These are phyloP conservation scores for Aspergillus sp. DNA, from an alignment of 2,329 filamentous ascomycete genomes.

Conservation along the genomic window DNA sequence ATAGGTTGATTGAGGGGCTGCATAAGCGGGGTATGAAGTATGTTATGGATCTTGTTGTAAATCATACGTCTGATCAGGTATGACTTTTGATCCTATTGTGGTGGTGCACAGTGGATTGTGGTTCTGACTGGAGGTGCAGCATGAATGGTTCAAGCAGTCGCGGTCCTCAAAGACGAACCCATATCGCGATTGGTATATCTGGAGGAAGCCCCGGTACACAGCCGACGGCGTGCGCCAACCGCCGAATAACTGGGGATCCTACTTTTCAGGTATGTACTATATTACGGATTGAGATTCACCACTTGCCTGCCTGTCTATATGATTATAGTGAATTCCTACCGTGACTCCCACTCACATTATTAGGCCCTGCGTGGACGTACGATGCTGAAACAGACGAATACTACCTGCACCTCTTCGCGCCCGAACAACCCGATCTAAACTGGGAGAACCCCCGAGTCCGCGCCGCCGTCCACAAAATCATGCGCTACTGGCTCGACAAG, in stretches of 20 bases:
- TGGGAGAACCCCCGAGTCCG: conserved; percentile 75
- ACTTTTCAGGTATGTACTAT: conserved; percentile 31
- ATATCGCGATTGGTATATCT: conserved; percentile 72
- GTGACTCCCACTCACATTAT: conserved; percentile 19
- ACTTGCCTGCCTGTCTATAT: too few species aligned
- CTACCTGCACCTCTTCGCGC: conserved; percentile 76
- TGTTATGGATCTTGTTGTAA: conserved; percentile 76
- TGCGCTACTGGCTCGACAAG: conserved; percentile 78
- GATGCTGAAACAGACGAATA: conserved; percentile 75
- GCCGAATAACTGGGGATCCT: conserved; percentile 69
- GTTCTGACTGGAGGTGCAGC: conserved; percentile 31
- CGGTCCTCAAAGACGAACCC: conserved; percentile 63
- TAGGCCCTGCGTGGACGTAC: conserved; percentile 57
- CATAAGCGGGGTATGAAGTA: conserved; percentile 70
- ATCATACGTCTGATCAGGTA: conserved; percentile 71
- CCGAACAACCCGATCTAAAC: conserved; percentile 80
- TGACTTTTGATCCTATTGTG: not conserved
- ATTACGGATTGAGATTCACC: too few species aligned
- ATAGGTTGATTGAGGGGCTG: conserved; percentile 62
- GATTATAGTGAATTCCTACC: not conserved
- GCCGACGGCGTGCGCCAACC: conserved; percentile 65
- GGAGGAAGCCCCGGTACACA: conserved; percentile 57
- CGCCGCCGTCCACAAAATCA: conserved; percentile 71
- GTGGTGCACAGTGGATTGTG: not conserved
- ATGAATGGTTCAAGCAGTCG: conserved; percentile 73